A percentile compares a stretch with the other conserved stretches of the same genome.
Evolutionary conservation across 805 yeast species (phyloP).

Genomic region (Nakazawaea pomicola): DNA sequence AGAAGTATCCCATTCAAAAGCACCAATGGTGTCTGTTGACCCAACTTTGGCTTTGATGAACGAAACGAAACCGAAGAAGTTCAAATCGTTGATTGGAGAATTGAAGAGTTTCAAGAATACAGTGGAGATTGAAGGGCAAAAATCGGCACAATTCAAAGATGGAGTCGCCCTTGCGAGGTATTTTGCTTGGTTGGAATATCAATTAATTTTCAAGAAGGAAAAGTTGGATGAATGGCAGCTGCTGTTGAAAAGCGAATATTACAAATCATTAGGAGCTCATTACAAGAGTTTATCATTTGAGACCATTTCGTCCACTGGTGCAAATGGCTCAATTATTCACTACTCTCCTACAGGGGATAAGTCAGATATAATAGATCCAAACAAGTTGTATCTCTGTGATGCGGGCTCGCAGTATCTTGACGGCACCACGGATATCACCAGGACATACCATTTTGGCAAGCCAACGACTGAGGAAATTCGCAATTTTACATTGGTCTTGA

Average conservation of each 20-base stretch:
- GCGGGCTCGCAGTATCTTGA: constrained; percentile 90
- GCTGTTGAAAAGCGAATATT: constrained; percentile 45
- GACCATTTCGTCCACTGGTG: constrained; percentile 71
- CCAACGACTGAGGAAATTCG: constrained; percentile 55
- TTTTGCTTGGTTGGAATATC: constrained; percentile 77
- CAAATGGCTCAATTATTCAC: constrained; percentile 73
- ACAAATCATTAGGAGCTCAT: constrained; percentile 34
- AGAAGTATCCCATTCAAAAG: constrained; percentile 28
- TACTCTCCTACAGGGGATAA: constrained; percentile 63
- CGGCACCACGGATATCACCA: constrained; percentile 91
- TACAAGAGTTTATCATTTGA: constrained; percentile 70
- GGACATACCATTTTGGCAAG: constrained; percentile 68
- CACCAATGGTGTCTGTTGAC: constrained; percentile 10
- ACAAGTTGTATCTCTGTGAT: constrained; percentile 72
- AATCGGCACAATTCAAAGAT: constrained; percentile 76
- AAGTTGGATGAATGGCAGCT: constrained; percentile 56
- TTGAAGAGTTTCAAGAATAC: constrained; percentile 74
- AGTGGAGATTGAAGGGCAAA: constrained; percentile 68
- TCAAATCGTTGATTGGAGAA: constrained; percentile 36
- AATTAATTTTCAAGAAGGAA: constrained; percentile 35
- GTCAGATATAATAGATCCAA: constrained; percentile 57
- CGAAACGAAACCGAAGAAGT: constrained; percentile 5
- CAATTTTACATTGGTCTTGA: constrained; percentile 79
- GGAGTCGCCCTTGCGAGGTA: constrained; percentile 72
- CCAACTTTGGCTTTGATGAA: constrained; percentile 9